Percentiles rank a stretch among this genome's conserved stretches.
Evolutionary conservation across 1,284 basidiomycete genomes (phyloP).

Genomic region (Marasmius sp.): DNA sequence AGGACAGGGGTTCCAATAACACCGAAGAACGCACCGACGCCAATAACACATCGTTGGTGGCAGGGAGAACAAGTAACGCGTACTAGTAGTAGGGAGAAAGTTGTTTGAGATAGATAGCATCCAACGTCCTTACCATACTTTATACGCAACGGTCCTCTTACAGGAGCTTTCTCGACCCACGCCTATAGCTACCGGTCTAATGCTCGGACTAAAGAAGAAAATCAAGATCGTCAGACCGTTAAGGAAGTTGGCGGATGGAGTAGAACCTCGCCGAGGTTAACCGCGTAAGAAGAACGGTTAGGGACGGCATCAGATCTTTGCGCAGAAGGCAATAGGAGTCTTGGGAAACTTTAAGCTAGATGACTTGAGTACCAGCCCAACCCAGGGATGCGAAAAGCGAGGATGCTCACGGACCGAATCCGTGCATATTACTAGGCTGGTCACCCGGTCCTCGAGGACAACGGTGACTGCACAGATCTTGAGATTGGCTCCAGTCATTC

Average conservation of each 20-base stretch:
- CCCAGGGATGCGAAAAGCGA: too few relatives aligned
- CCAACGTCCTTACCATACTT: background rate
- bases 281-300: background rate
- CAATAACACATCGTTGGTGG: conserved; percentile 42
- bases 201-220: background rate
- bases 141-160: background rate
- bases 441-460: too few relatives aligned
- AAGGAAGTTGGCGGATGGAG: background rate
- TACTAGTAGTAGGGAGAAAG: background rate
- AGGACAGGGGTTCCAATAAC: conserved; percentile 1
- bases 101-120: background rate
- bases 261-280: background rate
- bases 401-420: too few relatives aligned
- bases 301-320: background rate
- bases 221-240: conserved; percentile 1
- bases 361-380: background rate
- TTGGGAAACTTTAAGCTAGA: too few relatives aligned
- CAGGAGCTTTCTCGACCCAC: background rate
- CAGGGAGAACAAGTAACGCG: background rate
- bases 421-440: too few relatives aligned
- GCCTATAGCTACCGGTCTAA: background rate
- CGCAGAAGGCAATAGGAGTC: too few relatives aligned
- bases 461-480: too few relatives aligned
- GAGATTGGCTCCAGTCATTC: too few relatives aligned
- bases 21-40: conserved; percentile 35